Base-by-base conservation (phyloP, 1,284 basidiomycete species). In the Moniliella sp. region DNA sequence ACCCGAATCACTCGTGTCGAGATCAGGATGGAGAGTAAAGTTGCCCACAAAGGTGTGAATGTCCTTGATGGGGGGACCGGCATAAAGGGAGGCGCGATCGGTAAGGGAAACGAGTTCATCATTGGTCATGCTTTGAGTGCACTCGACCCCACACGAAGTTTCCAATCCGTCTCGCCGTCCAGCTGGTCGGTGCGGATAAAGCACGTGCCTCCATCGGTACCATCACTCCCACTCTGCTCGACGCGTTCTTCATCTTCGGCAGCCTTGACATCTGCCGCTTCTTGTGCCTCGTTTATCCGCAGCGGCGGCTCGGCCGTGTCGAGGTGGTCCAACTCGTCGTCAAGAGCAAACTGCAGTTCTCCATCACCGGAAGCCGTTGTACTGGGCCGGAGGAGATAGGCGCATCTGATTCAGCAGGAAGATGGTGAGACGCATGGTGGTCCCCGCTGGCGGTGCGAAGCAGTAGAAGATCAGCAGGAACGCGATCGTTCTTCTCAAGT, bases 151-250 rank as follows among this genome's bases (percentile, higher is more conserved):
- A 93, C 75, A 7, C 81, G 74, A 31, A 94, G 66, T 61, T 99
- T 99, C 91, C 91, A 97, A 51, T 97, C 91, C 1, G 91, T 99
- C 63, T 99, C 91, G 27, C 91, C 91, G 48, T 99, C 91, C 7
- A 99, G 69, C 57, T 97, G 91, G 62, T 99, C 91, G 0, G 91
- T 99, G 4, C 88, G 70, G 33, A 99, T 79, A 61, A 97, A 99
- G 59, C 88, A 94, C 1, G 84, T 86, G 1, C 91, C 91, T 18
- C 76, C 73, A 3, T 69, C 62, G 43, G 84, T 86, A n/a, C 35
- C 35, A 5, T 33, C 21, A 5, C 34, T 33, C 15, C 19, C 25
- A 33, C 34, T 15, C 8, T 31, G 9, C 35, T 29, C 27, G 16
- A 31, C 33, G 16, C 21, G 26, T 15, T 27, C 26, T 25, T 33